Evolutionary conservation across 805 yeast species (phyloP).

Genomic region (Ogataea degrootiae): DNA sequence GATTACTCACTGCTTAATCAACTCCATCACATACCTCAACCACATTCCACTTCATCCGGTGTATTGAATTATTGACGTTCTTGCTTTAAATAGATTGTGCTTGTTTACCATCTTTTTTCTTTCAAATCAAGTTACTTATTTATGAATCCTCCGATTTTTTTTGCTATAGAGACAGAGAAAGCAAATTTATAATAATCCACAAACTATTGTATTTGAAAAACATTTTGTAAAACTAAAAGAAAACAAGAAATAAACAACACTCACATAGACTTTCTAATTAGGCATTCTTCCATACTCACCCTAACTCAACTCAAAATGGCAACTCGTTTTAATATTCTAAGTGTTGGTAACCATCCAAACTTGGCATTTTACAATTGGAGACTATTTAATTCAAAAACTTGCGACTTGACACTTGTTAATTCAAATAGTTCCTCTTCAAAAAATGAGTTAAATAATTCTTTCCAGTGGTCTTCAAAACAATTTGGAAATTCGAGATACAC

Average conservation of each 20-base stretch:
- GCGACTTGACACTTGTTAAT: constrained; percentile 39
- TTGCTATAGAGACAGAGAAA: too few relatives aligned
- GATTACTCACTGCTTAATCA: too few relatives aligned
- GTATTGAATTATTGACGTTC: too few relatives aligned
- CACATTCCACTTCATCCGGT: too few relatives aligned
- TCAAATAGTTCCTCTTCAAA: constrained; percentile 13
- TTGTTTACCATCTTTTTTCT: not conserved
- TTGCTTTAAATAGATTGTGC: too few relatives aligned
- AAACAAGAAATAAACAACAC: too few relatives aligned
- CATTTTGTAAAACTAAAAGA: too few relatives aligned
- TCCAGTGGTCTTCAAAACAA: constrained; percentile 29
- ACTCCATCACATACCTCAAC: too few relatives aligned
- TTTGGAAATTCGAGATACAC: constrained; percentile 31
- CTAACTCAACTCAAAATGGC: constrained; percentile 11
- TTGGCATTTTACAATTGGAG: constrained; percentile 58
- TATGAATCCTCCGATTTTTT: not conserved
- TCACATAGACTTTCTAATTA: not conserved
- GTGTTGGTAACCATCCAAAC: constrained; percentile 55
- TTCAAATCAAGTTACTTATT: too few relatives aligned
- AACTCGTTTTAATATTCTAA: constrained; percentile 26
- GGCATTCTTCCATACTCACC: not conserved
- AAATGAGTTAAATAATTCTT: constrained; percentile 7
- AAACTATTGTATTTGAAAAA: too few relatives aligned
- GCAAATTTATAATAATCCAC: too few relatives aligned
- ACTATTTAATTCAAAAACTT: constrained; percentile 39